Base-by-base conservation (phyloP, 805 yeast species). In the Kodamaea neixiangensis region DNA sequence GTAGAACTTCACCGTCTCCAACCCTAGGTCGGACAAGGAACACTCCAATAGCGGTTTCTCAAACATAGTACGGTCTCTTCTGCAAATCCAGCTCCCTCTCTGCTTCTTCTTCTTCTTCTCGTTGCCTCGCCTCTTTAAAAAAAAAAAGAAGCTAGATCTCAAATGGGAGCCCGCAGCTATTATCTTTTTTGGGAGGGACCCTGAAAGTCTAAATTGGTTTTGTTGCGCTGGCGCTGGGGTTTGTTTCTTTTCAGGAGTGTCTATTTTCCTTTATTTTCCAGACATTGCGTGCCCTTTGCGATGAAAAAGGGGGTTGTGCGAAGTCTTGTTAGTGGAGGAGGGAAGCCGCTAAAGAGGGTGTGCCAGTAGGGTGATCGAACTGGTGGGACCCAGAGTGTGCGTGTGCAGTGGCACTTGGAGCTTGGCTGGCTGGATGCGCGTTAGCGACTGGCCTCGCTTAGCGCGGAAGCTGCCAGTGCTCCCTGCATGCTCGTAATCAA, bases 1-100 rank as follows among this genome's bases (percentile, higher is more conserved):
- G 33, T 53, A 46, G 51, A 68, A 67, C 21, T 55, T 48, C 46
- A 60, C 58, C 10, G 39, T 39, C 46, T 64, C 69, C 2, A 67
- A 47, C 13, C 47, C 54, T 17, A 65, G 54, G 40, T 60, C 67
- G 7, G 46, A 46, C 18, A 55, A 34, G n/a, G 54, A 45, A 19
- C 51, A 48, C 39, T 48, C 41, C 15, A 48, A 19, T 7, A 47
- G 42, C 11, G 50, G 50, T 31, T 47, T 47, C 34, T 35, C 47
- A 29, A 44, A 41, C 45, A 47, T 47, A 13, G 31, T 25, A 25
- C 31, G 31, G 11, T 25, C 31, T 25, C 31, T 25, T 25, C 31
- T 25, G 31, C 31, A 9, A 13, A 10, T 25, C 13, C 31, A 9
- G 5, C 31, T 25, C 31, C 31, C 31, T 5, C 31, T 5, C 31